Conservation (phyloP, 768 basidiomycete genomes). For the Lyophyllum shimeji region DNA sequence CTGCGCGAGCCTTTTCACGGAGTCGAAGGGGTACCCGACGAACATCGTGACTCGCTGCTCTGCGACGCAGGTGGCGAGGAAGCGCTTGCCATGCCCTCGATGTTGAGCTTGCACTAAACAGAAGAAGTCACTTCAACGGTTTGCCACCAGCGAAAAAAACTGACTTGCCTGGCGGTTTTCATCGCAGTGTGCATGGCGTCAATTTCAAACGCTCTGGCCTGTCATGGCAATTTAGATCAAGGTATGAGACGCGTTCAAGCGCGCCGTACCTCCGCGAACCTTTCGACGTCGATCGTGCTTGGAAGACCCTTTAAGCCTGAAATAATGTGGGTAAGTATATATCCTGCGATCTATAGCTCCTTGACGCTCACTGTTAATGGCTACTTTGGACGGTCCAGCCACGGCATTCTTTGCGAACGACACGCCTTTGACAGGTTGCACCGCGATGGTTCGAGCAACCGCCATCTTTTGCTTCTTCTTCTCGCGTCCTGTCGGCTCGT, state of each 20-base stretch:
- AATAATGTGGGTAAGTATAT: background rate
- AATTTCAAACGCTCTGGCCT: slow-evolving; percentile 91
- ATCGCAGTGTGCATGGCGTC: slow-evolving; percentile 87
- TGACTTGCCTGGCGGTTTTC: slow-evolving; percentile 65
- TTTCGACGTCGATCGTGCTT: slow-evolving; percentile 79
- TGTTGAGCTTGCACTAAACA: slow-evolving; percentile 60
- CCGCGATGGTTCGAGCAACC: slow-evolving; percentile 64
- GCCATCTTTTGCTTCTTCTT: slow-evolving; percentile 71
- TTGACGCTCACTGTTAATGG: slow-evolving; percentile 41
- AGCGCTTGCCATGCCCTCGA: slow-evolving; percentile 91
- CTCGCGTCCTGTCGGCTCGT: slow-evolving; percentile 44
- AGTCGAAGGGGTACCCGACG: slow-evolving; percentile 86
- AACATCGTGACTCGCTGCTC: slow-evolving; percentile 94
- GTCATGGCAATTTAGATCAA: slow-evolving; percentile 3
- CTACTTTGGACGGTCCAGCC: slow-evolving; percentile 35
- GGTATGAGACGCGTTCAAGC: background rate
- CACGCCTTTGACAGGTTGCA: slow-evolving; percentile 41
- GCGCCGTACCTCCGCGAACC: slow-evolving; percentile 72
- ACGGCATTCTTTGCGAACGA: slow-evolving; percentile 25
- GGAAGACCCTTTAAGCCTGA: slow-evolving; percentile 67
- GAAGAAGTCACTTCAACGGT: background rate
- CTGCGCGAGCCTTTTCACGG: slow-evolving; percentile 76
- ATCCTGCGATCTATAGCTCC: background rate
- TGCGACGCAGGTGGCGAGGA: slow-evolving; percentile 85
- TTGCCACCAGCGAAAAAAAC: background rate